Evolutionary conservation across 2,329 filamentous ascomycete species (phyloP).

Genomic region (Pseudogymnoascus sp.): DNA sequence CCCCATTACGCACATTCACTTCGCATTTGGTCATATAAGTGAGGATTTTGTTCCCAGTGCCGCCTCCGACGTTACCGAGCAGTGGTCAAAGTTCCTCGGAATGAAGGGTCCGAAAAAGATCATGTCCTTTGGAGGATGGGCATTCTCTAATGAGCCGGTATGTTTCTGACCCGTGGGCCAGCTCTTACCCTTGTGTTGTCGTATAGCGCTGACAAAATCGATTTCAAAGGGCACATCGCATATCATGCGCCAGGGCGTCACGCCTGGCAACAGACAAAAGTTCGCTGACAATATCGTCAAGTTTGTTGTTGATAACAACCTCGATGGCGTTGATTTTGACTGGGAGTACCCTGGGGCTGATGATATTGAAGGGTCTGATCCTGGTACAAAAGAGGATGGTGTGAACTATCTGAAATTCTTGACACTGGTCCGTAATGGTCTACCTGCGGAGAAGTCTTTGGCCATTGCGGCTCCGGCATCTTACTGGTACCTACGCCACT

Average conservation of each 20-base stretch:
- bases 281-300: conserved; percentile 28
- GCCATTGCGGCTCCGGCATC: conserved; percentile 25
- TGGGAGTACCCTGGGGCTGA: conserved; percentile 35
- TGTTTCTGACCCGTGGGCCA: background rate
- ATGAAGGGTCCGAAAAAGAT: conserved; percentile 30
- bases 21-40: conserved; percentile 30
- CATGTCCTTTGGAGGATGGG: conserved; percentile 39
- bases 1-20: conserved; percentile 24
- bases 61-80: conserved; percentile 18
- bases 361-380: conserved; percentile 32
- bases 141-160: conserved; percentile 30
- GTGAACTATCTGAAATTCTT: conserved; percentile 31
- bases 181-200: no score
- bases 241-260: conserved; percentile 33
- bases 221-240: conserved; percentile 23
- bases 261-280: conserved; percentile 26
- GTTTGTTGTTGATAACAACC: conserved; percentile 28
- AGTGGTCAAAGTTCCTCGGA: conserved; percentile 29
- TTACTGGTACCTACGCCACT: conserved; percentile 27
- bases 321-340: conserved; percentile 30
- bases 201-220: no score
- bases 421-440: conserved; percentile 19
- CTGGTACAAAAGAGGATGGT: conserved; percentile 23
- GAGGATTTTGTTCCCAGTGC: conserved; percentile 25
- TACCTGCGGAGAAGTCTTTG: conserved; percentile 19